Conservation (phyloP, 2,329 filamentous ascomycete genomes). For the Alternaria solani region DNA sequence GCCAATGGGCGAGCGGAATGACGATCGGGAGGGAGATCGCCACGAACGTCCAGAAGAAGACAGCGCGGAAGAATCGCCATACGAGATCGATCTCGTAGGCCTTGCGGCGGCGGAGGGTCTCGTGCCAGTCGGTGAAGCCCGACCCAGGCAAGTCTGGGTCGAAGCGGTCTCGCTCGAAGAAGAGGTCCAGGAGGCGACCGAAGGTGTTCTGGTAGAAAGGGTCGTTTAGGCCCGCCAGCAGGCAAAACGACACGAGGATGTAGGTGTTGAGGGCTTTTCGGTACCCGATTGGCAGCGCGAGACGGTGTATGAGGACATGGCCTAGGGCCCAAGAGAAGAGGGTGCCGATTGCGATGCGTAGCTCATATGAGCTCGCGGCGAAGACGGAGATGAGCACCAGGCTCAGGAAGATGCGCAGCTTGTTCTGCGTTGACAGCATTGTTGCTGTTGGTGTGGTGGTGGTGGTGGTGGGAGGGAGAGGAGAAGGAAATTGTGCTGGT, state of each 20-base stretch:
- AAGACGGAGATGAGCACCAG: slow-evolving; percentile 14
- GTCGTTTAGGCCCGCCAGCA: slow-evolving; percentile 19
- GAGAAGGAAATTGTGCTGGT: neutral
- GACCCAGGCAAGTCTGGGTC: slow-evolving; percentile 16
- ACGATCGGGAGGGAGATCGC: neutral
- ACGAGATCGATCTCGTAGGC: slow-evolving; percentile 5
- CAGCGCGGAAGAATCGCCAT: neutral
- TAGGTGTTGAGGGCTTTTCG: slow-evolving; percentile 6
- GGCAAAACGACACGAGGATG: slow-evolving; percentile 15
- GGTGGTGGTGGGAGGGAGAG: neutral
- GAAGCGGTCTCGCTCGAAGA: slow-evolving; percentile 7
- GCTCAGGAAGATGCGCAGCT: slow-evolving; percentile 11
- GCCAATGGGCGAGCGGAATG: slow-evolving; percentile 3
- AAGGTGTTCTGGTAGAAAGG: slow-evolving; percentile 18
- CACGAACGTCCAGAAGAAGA: slow-evolving; percentile 3
- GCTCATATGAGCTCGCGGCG: slow-evolving; percentile 14
- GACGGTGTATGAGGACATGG: slow-evolving; percentile 4
- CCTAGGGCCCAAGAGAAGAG: slow-evolving; percentile 18
- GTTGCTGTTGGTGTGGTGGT: slow-evolving; percentile 8
- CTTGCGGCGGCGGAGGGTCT: slow-evolving; percentile 7
- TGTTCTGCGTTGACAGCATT: slow-evolving; percentile 12
- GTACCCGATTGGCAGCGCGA: slow-evolving; percentile 1
- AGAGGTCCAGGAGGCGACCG: slow-evolving; percentile 14
- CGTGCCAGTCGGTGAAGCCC: slow-evolving; percentile 20
- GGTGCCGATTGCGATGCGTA: slow-evolving; percentile 10